Conservation (phyloP, 768 basidiomycete genomes). For the Termitomyces sp. region DNA sequence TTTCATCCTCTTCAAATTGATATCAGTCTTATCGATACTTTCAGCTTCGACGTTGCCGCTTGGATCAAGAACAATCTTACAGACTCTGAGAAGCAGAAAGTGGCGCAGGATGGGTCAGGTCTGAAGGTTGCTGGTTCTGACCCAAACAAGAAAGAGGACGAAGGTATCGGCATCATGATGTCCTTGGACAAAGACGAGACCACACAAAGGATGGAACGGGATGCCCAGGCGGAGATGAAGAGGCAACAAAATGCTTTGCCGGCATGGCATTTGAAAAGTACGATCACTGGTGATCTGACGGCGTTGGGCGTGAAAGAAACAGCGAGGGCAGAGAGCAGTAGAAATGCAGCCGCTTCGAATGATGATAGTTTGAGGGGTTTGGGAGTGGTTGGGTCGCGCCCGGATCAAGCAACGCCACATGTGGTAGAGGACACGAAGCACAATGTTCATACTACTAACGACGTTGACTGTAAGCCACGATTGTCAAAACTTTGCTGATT, state of each 20-base stretch:
- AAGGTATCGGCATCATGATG: slow-evolving; percentile 83
- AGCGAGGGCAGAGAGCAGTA: slow-evolving; percentile 43
- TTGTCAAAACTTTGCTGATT: background rate
- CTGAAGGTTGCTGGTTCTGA: slow-evolving; percentile 75
- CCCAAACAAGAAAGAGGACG: slow-evolving; percentile 57
- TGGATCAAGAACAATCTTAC: slow-evolving; percentile 78
- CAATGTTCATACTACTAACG: slow-evolving; percentile 36
- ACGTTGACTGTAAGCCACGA: slow-evolving; percentile 61
- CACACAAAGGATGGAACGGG: slow-evolving; percentile 67
- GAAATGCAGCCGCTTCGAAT: slow-evolving; percentile 41
- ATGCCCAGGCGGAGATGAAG: slow-evolving; percentile 80
- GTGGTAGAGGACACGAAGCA: slow-evolving; percentile 25
- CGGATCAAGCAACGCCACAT: slow-evolving; percentile 22
- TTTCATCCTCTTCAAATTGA: slow-evolving; percentile 14
- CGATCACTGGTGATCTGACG: slow-evolving; percentile 89
- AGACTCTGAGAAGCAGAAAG: slow-evolving; percentile 60
- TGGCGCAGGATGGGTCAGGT: slow-evolving; percentile 47
- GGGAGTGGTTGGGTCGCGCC: slow-evolving; percentile 47
- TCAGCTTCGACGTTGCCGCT: slow-evolving; percentile 75
- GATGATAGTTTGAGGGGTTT: slow-evolving; percentile 74
- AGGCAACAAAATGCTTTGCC: slow-evolving; percentile 90
- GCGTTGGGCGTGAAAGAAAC: slow-evolving; percentile 78
- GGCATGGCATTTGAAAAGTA: slow-evolving; percentile 94
- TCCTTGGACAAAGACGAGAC: slow-evolving; percentile 87
- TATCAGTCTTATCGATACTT: too few relatives aligned